Conservation (phyloP, 257 asterid genomes). For the Nicotiana benthamiana region DNA sequence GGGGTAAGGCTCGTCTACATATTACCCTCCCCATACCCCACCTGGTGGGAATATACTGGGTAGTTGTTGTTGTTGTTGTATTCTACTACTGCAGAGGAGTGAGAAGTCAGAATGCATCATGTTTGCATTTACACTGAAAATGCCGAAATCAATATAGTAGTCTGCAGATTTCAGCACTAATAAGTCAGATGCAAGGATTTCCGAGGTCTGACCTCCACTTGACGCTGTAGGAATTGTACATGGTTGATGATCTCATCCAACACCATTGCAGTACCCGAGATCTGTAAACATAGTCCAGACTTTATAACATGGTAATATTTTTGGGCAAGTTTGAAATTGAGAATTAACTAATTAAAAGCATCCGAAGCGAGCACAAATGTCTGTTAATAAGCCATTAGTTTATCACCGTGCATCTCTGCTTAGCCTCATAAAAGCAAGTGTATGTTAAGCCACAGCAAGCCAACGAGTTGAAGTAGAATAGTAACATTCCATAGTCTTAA, state of each 20-base stretch:
- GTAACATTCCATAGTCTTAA: background rate
- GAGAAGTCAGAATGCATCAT: background rate
- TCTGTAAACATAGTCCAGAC: conserved; percentile 34
- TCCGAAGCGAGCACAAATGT: background rate
- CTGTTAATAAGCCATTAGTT: background rate
- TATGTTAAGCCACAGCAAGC: background rate
- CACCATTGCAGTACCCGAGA: conserved; percentile 93
- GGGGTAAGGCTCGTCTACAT: no score
- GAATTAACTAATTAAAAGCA: background rate
- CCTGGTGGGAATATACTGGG: no score
- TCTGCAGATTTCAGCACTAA: background rate
- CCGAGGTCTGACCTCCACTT: conserved; percentile 69
- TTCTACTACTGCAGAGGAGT: background rate
- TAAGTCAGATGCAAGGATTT: conserved; percentile 5
- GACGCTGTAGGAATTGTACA: conserved; percentile 86
- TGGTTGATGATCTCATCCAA: conserved; percentile 95
- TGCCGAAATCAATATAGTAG: background rate
- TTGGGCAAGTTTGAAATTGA: background rate
- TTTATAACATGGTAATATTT: background rate
- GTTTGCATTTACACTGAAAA: background rate
- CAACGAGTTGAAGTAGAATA: background rate
- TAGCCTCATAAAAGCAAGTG: background rate
- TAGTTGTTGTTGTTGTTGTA: no score
- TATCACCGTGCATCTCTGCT: background rate
- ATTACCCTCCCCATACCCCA: no score